Evolutionary conservation across 2,329 filamentous ascomycete genomes (phyloP).

Genomic region (Pyricularia sp.): DNA sequence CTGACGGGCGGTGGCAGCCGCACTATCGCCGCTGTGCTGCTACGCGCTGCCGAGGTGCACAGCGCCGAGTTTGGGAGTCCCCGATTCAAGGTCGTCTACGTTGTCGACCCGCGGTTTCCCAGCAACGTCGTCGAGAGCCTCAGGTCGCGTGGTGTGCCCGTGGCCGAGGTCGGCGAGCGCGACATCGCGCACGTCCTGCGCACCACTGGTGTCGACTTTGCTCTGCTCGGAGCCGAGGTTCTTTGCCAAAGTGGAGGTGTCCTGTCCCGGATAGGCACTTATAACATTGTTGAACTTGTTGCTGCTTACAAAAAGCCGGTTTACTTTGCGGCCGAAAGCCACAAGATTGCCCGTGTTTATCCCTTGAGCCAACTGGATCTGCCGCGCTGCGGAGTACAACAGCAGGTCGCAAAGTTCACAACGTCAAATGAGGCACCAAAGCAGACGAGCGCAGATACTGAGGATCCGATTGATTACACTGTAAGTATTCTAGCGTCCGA

Average conservation of each 20-base stretch:
- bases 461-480: slow-evolving; percentile 56
- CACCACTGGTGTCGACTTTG: slow-evolving; percentile 51
- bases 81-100: slow-evolving; percentile 75
- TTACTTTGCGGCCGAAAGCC: slow-evolving; percentile 86
- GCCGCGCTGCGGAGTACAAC: slow-evolving; percentile 48
- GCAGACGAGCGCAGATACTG: slow-evolving; percentile 7
- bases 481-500: slow-evolving; percentile 26
- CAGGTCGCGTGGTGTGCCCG: slow-evolving; percentile 61
- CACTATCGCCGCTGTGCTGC: slow-evolving; percentile 66
- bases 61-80: slow-evolving; percentile 38
- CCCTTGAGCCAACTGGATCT: slow-evolving; percentile 72
- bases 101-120: slow-evolving; percentile 39
- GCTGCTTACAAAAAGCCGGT: slow-evolving; percentile 53
- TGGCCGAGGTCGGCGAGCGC: slow-evolving; percentile 66
- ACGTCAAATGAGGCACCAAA: slow-evolving; percentile 19
- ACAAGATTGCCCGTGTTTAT: slow-evolving; percentile 89
- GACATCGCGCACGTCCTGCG: slow-evolving; percentile 66
- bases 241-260: slow-evolving; percentile 91
- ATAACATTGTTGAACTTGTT: slow-evolving; percentile 75
- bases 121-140: slow-evolving; percentile 46
- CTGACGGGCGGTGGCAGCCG: slow-evolving; percentile 81
- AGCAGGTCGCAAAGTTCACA: slow-evolving; percentile 65
- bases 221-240: slow-evolving; percentile 63
- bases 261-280: slow-evolving; percentile 73
- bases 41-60: slow-evolving; percentile 55